phyloP scores from a whole-genome alignment of 2,329 filamentous ascomycete species.

The Trichoderma sp. region DNA sequence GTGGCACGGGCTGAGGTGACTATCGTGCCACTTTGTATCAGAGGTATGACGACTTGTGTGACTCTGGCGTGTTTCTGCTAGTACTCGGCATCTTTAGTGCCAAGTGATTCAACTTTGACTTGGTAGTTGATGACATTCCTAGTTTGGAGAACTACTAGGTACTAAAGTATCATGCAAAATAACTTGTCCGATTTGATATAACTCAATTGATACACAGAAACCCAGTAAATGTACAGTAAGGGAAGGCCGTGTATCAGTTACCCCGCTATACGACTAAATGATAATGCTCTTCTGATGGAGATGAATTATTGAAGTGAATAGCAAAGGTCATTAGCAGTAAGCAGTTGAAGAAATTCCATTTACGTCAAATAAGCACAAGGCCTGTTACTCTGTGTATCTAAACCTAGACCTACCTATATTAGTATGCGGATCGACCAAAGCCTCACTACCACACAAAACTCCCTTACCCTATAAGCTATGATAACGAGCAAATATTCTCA shows the following conservation, averaged over 20 bases:
- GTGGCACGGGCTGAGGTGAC: not conserved
- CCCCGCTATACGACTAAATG: not conserved
- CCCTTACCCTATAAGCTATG: not conserved
- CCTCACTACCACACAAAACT: not conserved
- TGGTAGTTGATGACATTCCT: not conserved
- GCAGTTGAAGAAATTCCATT: not conserved
- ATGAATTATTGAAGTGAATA: not conserved
- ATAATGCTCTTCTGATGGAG: not conserved
- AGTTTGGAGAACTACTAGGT: not conserved
- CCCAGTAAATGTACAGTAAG: not conserved
- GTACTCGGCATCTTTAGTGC: not conserved
- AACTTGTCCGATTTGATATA: not conserved
- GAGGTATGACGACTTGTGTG: not conserved
- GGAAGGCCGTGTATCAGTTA: not conserved
- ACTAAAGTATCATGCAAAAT: not conserved
- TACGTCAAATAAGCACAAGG: too few species aligned
- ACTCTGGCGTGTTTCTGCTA: not conserved
- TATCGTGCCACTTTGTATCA: conserved; percentile 3
- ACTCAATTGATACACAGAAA: not conserved
- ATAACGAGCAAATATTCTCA: not conserved
- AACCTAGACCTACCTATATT: not conserved
- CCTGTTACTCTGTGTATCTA: too few species aligned
- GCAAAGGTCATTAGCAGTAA: not conserved
- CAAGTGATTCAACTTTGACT: not conserved
- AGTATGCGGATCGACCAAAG: not conserved